These are phyloP conservation scores for Pichia scutulata DNA, from an alignment of 805 yeast species.

Conservation along the genomic window DNA sequence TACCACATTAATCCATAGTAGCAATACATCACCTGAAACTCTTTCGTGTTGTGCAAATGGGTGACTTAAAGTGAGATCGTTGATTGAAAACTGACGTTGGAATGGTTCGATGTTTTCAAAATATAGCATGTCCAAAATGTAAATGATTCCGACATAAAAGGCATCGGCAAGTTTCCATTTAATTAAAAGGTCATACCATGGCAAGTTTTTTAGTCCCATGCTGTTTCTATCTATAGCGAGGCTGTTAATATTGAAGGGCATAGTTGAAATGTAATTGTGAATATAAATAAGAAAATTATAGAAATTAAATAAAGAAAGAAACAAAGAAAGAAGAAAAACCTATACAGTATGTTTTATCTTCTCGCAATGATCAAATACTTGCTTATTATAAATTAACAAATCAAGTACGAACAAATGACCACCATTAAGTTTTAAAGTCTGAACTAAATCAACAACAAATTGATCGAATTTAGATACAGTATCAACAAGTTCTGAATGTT, in stretches of 20 bases:
- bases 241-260: background rate
- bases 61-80: constrained; percentile 71
- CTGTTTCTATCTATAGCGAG: constrained; percentile 22
- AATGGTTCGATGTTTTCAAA: constrained; percentile 45
- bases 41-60: constrained; percentile 73
- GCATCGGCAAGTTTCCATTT: constrained; percentile 25
- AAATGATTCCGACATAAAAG: constrained; percentile 15
- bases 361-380: constrained; percentile 39
- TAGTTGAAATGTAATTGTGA: background rate
- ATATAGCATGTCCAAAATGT: constrained; percentile 17
- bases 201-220: constrained; percentile 19
- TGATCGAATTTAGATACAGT: constrained; percentile 17
- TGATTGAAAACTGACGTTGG: constrained; percentile 67
- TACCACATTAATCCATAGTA: constrained; percentile 43
- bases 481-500: background rate
- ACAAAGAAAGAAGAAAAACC: background rate
- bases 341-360: constrained; percentile 13
- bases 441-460: constrained; percentile 35
- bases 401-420: constrained; percentile 55
- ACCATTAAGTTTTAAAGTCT: constrained; percentile 44
- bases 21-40: constrained; percentile 49
- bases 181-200: constrained; percentile 13
- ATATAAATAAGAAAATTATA: background rate
- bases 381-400: constrained; percentile 42
- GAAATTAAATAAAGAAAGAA: background rate